Conservation (phyloP, 768 basidiomycete genomes). For the Phanerochaete sordida region DNA sequence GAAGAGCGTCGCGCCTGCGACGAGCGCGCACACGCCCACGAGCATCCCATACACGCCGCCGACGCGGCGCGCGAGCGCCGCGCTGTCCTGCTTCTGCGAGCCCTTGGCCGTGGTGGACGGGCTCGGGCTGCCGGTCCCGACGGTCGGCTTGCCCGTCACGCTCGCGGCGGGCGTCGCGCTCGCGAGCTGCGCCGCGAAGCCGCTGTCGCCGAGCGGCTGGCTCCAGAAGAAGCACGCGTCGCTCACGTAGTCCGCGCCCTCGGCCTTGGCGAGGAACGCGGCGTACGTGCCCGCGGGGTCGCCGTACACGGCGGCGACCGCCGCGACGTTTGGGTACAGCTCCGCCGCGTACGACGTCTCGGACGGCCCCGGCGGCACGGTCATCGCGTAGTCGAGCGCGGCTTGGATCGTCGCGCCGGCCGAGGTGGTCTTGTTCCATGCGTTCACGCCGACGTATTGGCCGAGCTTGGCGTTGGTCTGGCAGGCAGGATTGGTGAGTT, state of each 20-base stretch:
- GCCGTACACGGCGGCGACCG: constrained; percentile 55
- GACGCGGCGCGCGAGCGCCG: not conserved
- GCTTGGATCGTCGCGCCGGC: constrained; percentile 54
- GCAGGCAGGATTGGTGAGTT: not conserved
- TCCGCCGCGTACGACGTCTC: constrained; percentile 41
- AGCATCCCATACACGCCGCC: constrained; percentile 6
- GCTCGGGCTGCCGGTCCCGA: not conserved
- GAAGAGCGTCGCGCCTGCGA: constrained; percentile 3
- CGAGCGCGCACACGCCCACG: constrained; percentile 7
- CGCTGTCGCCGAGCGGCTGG: constrained; percentile 44
- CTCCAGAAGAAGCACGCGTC: constrained; percentile 53
- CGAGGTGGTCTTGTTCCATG: constrained; percentile 48
- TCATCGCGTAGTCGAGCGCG: constrained; percentile 59
- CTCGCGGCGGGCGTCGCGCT: not conserved
- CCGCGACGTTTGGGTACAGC: constrained; percentile 55
- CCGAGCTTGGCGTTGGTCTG: constrained; percentile 58
- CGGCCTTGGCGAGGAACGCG: constrained; percentile 35
- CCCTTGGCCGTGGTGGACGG: not conserved
- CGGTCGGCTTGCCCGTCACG: not conserved
- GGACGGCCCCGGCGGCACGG: constrained; percentile 28
- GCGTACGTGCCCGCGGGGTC: constrained; percentile 57
- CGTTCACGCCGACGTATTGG: constrained; percentile 39
- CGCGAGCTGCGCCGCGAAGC: constrained; percentile 9
- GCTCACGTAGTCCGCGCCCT: constrained; percentile 34
- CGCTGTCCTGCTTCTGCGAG: not conserved